phyloP scores from a whole-genome alignment of 2,329 filamentous ascomycete species.

The Cercospora zeina region DNA sequence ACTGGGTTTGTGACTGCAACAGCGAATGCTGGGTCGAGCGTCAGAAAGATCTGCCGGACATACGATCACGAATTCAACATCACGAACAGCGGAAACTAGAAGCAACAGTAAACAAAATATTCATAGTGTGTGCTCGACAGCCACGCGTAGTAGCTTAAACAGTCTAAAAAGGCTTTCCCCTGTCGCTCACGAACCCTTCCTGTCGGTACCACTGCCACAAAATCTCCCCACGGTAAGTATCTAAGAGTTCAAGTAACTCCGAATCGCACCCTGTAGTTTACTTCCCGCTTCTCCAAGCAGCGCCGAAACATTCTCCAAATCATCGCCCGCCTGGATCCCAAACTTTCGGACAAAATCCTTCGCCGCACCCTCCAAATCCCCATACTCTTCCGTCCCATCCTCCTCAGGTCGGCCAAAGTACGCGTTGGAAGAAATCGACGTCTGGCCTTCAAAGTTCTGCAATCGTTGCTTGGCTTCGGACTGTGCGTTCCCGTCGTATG shows the following conservation, averaged over 20 bases:
- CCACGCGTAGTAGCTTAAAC: background rate
- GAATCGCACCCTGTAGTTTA: slow-evolving; percentile 69
- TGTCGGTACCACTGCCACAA: background rate
- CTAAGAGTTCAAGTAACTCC: slow-evolving; percentile 39
- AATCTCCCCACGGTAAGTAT: background rate
- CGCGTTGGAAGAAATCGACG: slow-evolving; percentile 89
- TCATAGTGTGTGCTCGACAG: background rate
- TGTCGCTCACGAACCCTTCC: slow-evolving; percentile 1
- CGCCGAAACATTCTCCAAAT: slow-evolving; percentile 84
- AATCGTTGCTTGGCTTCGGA: slow-evolving; percentile 84
- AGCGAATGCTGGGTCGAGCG: too few relatives aligned
- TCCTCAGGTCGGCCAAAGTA: slow-evolving; percentile 91
- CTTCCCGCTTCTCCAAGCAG: slow-evolving; percentile 82
- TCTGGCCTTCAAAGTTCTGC: slow-evolving; percentile 89
- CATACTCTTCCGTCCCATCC: slow-evolving; percentile 66
- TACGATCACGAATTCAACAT: too few relatives aligned
- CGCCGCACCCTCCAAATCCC: slow-evolving; percentile 86
- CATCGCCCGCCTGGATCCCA: slow-evolving; percentile 91
- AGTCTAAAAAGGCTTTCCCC: background rate
- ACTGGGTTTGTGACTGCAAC: background rate
- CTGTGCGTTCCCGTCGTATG: slow-evolving; percentile 76
- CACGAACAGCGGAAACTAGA: background rate
- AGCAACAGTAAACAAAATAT: background rate
- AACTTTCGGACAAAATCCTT: slow-evolving; percentile 96
- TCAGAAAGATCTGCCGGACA: too few relatives aligned